Evolutionary conservation across 2,329 filamentous ascomycete genomes (phyloP).

Genomic region (Xylariales sp.): DNA sequence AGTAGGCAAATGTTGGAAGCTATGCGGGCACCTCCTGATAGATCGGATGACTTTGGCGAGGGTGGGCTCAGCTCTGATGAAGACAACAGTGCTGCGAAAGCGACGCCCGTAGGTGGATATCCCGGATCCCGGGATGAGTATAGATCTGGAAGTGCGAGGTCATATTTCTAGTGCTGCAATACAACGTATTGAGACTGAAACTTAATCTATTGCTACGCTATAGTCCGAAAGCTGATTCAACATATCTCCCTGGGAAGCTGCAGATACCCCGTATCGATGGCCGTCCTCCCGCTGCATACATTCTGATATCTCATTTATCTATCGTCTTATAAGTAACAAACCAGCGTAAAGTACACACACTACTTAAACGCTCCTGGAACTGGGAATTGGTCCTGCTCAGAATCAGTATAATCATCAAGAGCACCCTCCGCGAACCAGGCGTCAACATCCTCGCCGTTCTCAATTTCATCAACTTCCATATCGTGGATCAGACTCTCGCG

Average conservation of each 20-base stretch:
- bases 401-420: neutral
- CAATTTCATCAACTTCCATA: constrained; percentile 37
- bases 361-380: no score
- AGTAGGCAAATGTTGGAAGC: constrained; percentile 60
- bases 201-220: no score
- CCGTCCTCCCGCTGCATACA: no score
- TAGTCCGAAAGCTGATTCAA: no score
- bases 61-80: constrained; percentile 40
- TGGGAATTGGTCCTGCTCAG: no score
- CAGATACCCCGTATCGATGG: no score
- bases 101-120: constrained; percentile 21
- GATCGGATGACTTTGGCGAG: constrained; percentile 34
- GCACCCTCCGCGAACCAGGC: constrained; percentile 15
- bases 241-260: no score
- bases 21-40: constrained; percentile 52
- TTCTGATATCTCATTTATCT: no score
- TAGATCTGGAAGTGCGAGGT: constrained; percentile 20
- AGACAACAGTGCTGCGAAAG: constrained; percentile 21
- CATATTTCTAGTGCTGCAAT: constrained; percentile 26
- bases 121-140: constrained; percentile 20
- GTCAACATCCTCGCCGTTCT: constrained; percentile 25
- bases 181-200: no score
- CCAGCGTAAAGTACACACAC: no score
- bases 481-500: constrained; percentile 36
- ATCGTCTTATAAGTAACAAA: no score